These are phyloP conservation scores for Lecanosticta acicola DNA, from an alignment of 2,329 filamentous ascomycete genomes.

Conservation along the genomic window DNA sequence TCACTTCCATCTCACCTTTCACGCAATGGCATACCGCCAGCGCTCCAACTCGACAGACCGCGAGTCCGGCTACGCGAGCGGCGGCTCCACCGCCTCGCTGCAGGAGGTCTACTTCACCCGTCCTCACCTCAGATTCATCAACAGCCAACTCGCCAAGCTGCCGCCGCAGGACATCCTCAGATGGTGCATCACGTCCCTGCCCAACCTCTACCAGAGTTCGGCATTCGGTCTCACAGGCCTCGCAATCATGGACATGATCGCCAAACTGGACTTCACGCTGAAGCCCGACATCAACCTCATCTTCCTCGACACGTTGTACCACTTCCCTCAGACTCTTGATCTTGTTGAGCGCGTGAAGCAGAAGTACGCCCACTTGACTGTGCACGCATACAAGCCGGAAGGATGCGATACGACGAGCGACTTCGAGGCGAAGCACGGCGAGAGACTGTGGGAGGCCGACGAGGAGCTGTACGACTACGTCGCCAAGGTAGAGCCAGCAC, in stretches of 20 bases:
- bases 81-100: conserved; percentile 57
- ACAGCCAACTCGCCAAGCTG: conserved; percentile 80
- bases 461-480: conserved; percentile 92
- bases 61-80: conserved; percentile 83
- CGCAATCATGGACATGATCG: conserved; percentile 60
- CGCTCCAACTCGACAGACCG: conserved; percentile 33
- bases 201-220: conserved; percentile 52
- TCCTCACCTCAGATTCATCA: conserved; percentile 83
- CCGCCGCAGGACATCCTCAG: conserved; percentile 83
- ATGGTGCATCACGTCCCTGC: conserved; percentile 87
- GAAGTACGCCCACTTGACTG: conserved; percentile 69
- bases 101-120: conserved; percentile 81
- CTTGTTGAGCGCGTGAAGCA: conserved; percentile 62
- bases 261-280: conserved; percentile 61
- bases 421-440: conserved; percentile 77
- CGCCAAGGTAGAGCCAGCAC: conserved; percentile 94
- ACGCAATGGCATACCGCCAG: conserved; percentile 16
- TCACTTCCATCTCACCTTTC: background rate
- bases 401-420: conserved; percentile 66
- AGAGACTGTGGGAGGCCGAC: conserved; percentile 76
- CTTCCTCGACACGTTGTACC: conserved; percentile 51
- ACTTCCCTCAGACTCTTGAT: conserved; percentile 47
- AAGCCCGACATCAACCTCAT: conserved; percentile 49
- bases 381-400: conserved; percentile 87
- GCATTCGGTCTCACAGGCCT: conserved; percentile 49